Evolutionary conservation across 257 asterid genomes (phyloP), one percentile per base, ranked within the genome.

Genomic region (Solanum microdontum): DNA sequence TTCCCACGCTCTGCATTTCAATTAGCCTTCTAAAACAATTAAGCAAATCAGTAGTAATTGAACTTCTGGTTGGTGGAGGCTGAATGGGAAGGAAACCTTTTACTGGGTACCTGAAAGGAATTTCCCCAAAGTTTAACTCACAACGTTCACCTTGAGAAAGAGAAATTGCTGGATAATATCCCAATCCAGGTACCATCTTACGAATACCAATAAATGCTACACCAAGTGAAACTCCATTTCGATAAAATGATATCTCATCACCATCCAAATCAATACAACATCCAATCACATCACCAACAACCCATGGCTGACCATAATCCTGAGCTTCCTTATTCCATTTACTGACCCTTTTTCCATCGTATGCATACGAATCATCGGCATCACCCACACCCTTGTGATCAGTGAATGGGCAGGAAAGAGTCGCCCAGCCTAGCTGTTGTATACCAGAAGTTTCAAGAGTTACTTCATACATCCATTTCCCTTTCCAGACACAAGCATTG

Each of bases 391-490:
- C 99, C 90, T 90, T 93, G 85, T 93, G 98, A 87, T 93, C 98
- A 86, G 96, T 94, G 87, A 96, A 96, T 76, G 98, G 98, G 87
- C 98, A 94, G 79, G 93, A 96, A 91, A 93, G 91, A 73, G 99
- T 91, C 86, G 98, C 95, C 99, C 99, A 96, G 86, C 99, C 99
- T 86, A 96, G 88, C 94, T 95, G 99, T 91, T 94, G 98, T 88
- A 96, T 89, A 77, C 98, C 99, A 88, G 93, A 92, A 88, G 99
- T 95, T 92, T 96, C 99, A 58, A 96, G 98, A 73, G 94, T 94
- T 79, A 94, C 98, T 94, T 96, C 99, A 89, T 95, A 96, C 99
- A 96, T 96, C 99, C 99, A 96, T 90, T 93, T 95, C 85, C 98
- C 99, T 93, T 93, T 95, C 99, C 99, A 95, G 64, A 95, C 98